Evolutionary conservation across 352 stramenopile genomes (phyloP), one percentile per base, ranked within the genome.

Genomic region (Phytopythium cucurbitacearum): DNA sequence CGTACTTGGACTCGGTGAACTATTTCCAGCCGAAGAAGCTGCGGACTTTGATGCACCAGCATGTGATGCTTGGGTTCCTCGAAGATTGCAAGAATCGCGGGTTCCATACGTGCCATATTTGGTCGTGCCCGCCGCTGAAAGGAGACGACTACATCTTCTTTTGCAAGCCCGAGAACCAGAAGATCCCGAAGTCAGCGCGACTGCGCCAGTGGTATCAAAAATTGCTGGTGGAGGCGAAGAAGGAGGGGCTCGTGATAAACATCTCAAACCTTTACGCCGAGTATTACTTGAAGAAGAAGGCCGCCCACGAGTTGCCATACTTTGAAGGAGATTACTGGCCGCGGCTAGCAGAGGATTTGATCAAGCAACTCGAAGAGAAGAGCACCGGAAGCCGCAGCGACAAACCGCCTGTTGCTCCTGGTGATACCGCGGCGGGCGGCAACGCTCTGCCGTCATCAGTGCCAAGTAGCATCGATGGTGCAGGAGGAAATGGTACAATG

Each of bases 291-390:
- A 92, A 92, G 61, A 91, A 91, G 65, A 95, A 93, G 57, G 71
- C 77, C 13, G 85, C 85, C 1, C 77, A 91, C 35, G 83, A 95
- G 40, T 57, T 99, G 41, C 97, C 97, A 5, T 99, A 99, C 69
- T 98, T 99, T 69, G 97, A 99, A 70, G 97, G 97, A 15, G 97
- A 99, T 60, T 99, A 99, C 60, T 99, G 98, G 91, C 95, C 95
- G 7, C 91, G 94, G 21, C 92, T 99, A 36, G 95, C 96, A 2
- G 97, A 99, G 58, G 98, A 99, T 74, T 87, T 99, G 48, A 98
- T 99, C 57, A 99, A 99, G 69, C 94, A 99, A 51, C 75, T 98
- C 8, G 95, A 98, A 58, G 94, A 98, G 44, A 97, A 97, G 59
- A 80, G 85, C 21, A 62, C 58, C 15, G 67, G 71, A 33, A 63